Evolutionary conservation across 768 basidiomycete species (phyloP), one percentile per base, ranked within the genome.

Genomic region (Psilocybe cyanescens): DNA sequence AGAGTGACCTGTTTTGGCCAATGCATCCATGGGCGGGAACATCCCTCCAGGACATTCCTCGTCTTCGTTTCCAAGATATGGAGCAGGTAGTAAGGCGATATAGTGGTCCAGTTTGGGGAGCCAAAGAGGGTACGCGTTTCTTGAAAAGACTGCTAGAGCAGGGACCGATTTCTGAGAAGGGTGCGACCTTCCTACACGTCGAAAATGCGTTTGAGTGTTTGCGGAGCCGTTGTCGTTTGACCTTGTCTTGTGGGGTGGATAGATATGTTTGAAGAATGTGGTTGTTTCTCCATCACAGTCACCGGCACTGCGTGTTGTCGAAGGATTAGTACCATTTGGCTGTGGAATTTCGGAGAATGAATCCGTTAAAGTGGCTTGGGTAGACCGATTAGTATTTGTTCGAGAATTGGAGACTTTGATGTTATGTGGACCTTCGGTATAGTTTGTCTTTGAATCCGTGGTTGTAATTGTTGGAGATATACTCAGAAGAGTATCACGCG

Each of bases 1-100:
- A 3, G 81, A 80, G 62, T 72, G 77, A 8, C 81, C 81, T 1
- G 80, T 71, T 29, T 77, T 78, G 4, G 75, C 78, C 37, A 91
- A 74, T 29, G 74, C 76, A 46, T 88, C 83, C 80, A 91, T 78
- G 4, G 89, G 90, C 55, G 81, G 80, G 65, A 91, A 91, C 82
- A 87, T 86, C 11, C 45, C 55, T 37, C 70, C 65, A 7, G 60
- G 55, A 39, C 50, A 58, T 2, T 57, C 50, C 47, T 70, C 66
- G 28, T 61, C 67, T 2, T 57, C 62, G 57, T 71, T 70, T 14
- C 65, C 66, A 59, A 90, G 85, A 5, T 69, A 56, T 0, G 86
- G 82, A 12, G 75, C 67, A 1, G 79, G 75, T 4, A 90, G 62
- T 8, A 74, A 72, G 1, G 84, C 76, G n/a, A 91, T 74, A 66